Conservation (phyloP, 2,329 filamentous ascomycete species). For the Bisporella sp. region DNA sequence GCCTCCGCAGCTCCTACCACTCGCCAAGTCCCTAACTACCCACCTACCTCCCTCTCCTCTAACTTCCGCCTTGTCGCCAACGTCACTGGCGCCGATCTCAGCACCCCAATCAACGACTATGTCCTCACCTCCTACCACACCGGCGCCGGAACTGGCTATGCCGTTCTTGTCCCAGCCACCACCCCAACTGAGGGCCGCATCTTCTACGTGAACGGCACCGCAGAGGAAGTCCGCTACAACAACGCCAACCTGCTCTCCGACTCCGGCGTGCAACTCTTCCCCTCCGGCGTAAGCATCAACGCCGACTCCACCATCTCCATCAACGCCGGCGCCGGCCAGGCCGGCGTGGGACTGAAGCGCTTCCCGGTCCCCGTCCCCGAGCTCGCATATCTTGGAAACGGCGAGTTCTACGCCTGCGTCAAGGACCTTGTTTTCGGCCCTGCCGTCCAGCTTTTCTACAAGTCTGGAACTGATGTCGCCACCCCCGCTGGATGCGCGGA, state of each 20-base stretch:
- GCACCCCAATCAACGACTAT: constrained; percentile 34
- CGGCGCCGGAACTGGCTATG: constrained; percentile 35
- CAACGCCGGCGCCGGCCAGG: constrained; percentile 32
- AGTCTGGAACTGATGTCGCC: constrained; percentile 29
- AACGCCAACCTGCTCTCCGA: constrained; percentile 34
- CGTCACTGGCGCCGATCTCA: constrained; percentile 36
- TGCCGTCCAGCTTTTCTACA: constrained; percentile 28
- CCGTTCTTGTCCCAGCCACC: constrained; percentile 26
- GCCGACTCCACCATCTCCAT: constrained; percentile 26
- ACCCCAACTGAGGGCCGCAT: constrained; percentile 21
- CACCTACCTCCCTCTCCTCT: constrained; percentile 6
- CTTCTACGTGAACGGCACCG: constrained; percentile 45
- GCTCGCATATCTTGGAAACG: constrained; percentile 18
- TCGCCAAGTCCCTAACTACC: constrained; percentile 5
- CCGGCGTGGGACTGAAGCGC: constrained; percentile 28
- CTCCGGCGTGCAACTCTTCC: constrained; percentile 26
- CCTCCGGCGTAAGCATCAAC: constrained; percentile 31
- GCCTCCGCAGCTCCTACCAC: constrained; percentile 12
- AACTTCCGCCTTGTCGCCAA: constrained; percentile 38
- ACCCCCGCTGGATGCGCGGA: constrained; percentile 35
- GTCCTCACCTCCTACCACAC: constrained; percentile 36
- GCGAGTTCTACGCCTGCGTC: constrained; percentile 37
- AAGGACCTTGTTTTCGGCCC: constrained; percentile 36
- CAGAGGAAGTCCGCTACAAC: constrained; percentile 26
- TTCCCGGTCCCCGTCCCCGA: constrained; percentile 31